Evolutionary conservation across 1,284 basidiomycete genomes (phyloP).

Genomic region (Wallemia ichthyophaga): DNA sequence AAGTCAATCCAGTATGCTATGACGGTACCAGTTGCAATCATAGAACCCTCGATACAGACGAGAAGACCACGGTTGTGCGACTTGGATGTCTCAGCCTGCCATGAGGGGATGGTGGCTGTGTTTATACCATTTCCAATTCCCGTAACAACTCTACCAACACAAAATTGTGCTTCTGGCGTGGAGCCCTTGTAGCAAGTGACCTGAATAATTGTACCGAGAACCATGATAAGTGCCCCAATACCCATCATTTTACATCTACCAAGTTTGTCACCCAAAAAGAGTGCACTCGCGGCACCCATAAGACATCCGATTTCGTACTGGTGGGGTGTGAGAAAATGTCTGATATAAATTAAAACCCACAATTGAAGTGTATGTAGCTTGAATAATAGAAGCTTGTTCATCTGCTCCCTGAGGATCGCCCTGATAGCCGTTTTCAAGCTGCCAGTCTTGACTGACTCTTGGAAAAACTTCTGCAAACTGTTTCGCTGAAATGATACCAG

Average conservation of each 20-base stretch:
- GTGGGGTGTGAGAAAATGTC: no score
- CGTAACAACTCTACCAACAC: slow-evolving; percentile 21
- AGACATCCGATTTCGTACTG: not conserved
- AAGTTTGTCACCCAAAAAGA: not conserved
- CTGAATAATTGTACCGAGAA: slow-evolving; percentile 14
- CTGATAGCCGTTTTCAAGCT: not conserved
- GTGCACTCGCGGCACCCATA: not conserved
- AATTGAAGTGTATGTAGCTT: slow-evolving; percentile 1
- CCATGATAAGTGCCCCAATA: not conserved
- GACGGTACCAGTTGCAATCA: slow-evolving; percentile 24
- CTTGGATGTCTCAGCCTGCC: slow-evolving; percentile 27
- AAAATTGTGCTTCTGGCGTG: slow-evolving; percentile 20
- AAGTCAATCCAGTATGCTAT: slow-evolving; percentile 23
- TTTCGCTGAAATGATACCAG: not conserved
- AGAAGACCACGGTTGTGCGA: slow-evolving; percentile 27
- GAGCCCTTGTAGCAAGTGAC: slow-evolving; percentile 18
- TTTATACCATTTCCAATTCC: slow-evolving; percentile 25
- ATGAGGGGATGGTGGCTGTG: slow-evolving; percentile 26
- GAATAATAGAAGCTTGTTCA: not conserved
- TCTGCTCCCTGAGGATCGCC: not conserved
- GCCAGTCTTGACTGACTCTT: not conserved
- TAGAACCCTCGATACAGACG: slow-evolving; percentile 26
- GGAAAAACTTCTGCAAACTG: not conserved
- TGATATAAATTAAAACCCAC: not conserved
- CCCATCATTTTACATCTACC: not conserved